Base-by-base conservation (phyloP, 2,329 filamentous ascomycete species). In the Penicillium vulpinum region DNA sequence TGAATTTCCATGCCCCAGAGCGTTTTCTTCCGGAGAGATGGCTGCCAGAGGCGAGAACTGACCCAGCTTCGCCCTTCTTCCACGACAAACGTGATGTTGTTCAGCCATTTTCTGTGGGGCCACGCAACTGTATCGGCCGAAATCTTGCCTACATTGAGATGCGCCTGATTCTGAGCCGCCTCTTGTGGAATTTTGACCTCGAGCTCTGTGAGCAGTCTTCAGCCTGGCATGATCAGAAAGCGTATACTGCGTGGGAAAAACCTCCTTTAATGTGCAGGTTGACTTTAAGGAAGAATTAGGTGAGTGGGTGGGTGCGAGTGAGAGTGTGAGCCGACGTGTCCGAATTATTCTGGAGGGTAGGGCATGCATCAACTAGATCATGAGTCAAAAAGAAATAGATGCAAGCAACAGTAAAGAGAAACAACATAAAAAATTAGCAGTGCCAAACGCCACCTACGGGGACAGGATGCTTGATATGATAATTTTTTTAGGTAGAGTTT, bases 101-200 rank as follows among this genome's bases (percentile, higher is more conserved):
- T 36, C 78, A 82, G 65, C 78, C 81, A 0, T 83, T 83, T 57
- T 75, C 74, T 0, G 43, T 78, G 1, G 80, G 81, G 0, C 76
- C 80, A 5, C 70, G 80, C 1, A 80, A 80, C 51, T 83, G 81
- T 59, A 73, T 83, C 15, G 81, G 81, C 1, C 73, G 70, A 57
- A 81, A 81, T 43, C 66, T 83, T 36, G 79, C 79, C 0, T 80
- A 79, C 45, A 68, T 77, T 15, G 80, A 83, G 62, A 79, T 82
- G 71, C 71, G 80, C 3, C 62, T 81, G 4, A 77, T 82, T 35
- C 63, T 83, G 7, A 74, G 77, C 0, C 74, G 75, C 4, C 59
- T 83, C 10, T 56, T 83, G 0, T 83, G 71, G 67, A 79, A 77
- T 51, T 83, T 82, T 62, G 80, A 83, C 53, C 49, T 81, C 51